Base-by-base conservation (phyloP, 371 early-diverging fungal genomes). In the Mortierella sp. region DNA sequence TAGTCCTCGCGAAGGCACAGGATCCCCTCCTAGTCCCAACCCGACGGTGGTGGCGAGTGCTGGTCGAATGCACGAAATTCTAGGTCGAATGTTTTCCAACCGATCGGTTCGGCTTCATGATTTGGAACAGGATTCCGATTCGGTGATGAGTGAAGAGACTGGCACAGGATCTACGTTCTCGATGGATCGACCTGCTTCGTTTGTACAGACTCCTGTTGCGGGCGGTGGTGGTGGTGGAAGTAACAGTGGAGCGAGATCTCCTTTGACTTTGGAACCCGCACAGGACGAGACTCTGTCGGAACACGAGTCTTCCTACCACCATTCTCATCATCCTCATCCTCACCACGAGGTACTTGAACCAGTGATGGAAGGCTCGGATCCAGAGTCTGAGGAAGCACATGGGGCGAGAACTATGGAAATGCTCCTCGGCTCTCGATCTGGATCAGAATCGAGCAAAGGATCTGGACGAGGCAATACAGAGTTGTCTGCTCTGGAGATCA, bases 11-110 rank as follows among this genome's bases (percentile, higher is more conserved):
- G 37, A 37, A 3, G 9, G 37, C 37, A 62, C 70, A 15, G 75
- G 66, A 45, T 67, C 67, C 53, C 68, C 61, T 9, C 68, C 62
- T 14, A 68, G 68, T 43, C 68, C 61, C 11, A 51, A 58, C 45
- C 55, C 70, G 1, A 57, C 57, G 21, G 62, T 76, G 0, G 65
- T 68, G 4, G 72, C 57, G 25, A 76, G 71, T 50, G 75, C 71
- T 23, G 75, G 67, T 50, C 28, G 76, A 5, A 76, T 76, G 76
- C 76, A 76, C 23, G 76, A 76, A 47, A 76, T 76, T 46, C 46
- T 76, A 21, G 76, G 71, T 2, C 68, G 76, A 16, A 76, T 76
- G 65, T 76, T 76, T 28, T 67, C 76, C 6, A 64, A 74, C 28
- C 55, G 55, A 4, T 60, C 74, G 6, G 64, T 68, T n/a, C 68